These are phyloP conservation scores for Nymphaea thermarum DNA, from an alignment of 164 flowering plant genomes.

Conservation along the genomic window DNA sequence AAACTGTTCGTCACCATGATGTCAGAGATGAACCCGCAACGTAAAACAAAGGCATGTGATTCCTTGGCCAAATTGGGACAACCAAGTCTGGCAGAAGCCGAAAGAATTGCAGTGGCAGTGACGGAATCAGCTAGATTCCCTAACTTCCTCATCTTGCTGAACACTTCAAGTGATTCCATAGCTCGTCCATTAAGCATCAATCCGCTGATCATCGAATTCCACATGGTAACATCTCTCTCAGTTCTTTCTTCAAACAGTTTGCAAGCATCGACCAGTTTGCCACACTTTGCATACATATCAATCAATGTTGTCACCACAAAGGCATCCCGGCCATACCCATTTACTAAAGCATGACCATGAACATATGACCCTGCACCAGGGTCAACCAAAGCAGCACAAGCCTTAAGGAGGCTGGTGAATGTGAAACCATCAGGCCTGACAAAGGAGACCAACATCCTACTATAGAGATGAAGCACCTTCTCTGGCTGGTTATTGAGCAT, in stretches of 20 bases:
- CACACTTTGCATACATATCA: not conserved
- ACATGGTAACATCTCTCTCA: not conserved
- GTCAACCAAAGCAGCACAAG: not conserved
- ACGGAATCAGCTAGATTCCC: not conserved
- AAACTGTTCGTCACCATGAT: not conserved
- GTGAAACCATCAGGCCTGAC: conserved; percentile 1
- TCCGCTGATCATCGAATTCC: conserved; percentile 2
- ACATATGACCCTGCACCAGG: not conserved
- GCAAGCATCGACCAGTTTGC: not conserved
- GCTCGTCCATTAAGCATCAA: not conserved
- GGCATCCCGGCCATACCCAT: not conserved
- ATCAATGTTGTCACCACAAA: conserved; percentile 1
- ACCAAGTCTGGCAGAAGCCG: conserved; percentile 1
- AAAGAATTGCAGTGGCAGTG: not conserved
- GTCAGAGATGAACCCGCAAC: not conserved
- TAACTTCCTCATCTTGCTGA: not conserved
- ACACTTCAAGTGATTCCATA: not conserved
- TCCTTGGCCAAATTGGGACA: not conserved
- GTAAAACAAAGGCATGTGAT: not conserved
- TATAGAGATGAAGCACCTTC: not conserved
- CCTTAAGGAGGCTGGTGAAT: not conserved
- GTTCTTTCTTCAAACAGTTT: conserved; percentile 1
- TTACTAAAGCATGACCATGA: conserved; percentile 1
- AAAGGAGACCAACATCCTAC: not conserved
- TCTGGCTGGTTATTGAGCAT: not conserved